These are phyloP conservation scores for Peniophora sp. DNA, from an alignment of 1,284 basidiomycete species.

Conservation along the genomic window DNA sequence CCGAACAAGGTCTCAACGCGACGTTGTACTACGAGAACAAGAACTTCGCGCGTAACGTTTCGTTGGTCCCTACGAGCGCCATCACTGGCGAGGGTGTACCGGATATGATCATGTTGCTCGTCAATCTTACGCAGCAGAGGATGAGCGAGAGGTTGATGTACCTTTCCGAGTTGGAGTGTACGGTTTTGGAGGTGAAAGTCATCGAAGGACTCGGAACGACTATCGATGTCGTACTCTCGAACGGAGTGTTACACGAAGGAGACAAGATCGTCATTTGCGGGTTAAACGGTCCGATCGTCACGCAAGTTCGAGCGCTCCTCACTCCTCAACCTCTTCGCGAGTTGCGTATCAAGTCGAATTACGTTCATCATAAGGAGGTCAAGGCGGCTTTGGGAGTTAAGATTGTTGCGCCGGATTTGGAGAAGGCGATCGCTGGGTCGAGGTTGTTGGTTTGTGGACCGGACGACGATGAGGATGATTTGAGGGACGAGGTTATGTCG, in stretches of 20 bases:
- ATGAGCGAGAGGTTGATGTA: constrained; percentile 99
- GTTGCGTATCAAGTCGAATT: constrained; percentile 93
- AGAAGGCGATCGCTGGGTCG: constrained; percentile 99
- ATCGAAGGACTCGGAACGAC: constrained; percentile 98
- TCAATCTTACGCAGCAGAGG: constrained; percentile 95
- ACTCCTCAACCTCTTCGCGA: constrained; percentile 97
- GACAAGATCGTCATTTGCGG: constrained; percentile 97
- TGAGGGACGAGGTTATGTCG: constrained; percentile 95
- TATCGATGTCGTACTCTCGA: constrained; percentile 95
- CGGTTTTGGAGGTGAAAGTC: constrained; percentile 99
- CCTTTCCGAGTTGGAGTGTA: constrained; percentile 95
- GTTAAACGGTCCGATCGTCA: constrained; percentile 96
- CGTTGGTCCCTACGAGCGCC: constrained; percentile 95
- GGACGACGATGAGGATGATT: constrained; percentile 93
- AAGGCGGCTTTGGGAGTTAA: constrained; percentile 98
- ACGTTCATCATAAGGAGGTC: constrained; percentile 97
- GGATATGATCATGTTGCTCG: constrained; percentile 99
- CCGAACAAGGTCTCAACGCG: constrained; percentile 96
- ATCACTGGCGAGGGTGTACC: constrained; percentile 98
- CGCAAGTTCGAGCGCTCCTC: constrained; percentile 88
- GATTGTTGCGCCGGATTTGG: constrained; percentile 91
- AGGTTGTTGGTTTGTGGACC: constrained; percentile 87
- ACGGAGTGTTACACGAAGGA: constrained; percentile 89
- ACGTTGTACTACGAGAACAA: constrained; percentile 98
- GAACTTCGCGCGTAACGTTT: constrained; percentile 90